Evolutionary conservation across 1,284 basidiomycete genomes (phyloP).

Genomic region (Ustilago hordei): DNA sequence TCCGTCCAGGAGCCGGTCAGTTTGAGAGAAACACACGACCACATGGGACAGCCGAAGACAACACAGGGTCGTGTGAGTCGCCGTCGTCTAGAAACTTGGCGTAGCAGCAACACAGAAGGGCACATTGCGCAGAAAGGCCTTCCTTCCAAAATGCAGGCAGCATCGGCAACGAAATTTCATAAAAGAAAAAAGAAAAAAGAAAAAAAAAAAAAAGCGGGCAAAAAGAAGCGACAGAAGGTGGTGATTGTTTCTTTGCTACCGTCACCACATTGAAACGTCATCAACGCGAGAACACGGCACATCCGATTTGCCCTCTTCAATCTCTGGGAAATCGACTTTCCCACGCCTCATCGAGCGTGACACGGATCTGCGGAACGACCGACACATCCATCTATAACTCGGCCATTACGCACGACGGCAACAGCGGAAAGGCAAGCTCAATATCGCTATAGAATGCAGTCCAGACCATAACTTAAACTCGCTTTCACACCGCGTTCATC

Average conservation of each 20-base stretch:
- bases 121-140: neutral
- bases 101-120: neutral
- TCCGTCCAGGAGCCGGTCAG: neutral
- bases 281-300: neutral
- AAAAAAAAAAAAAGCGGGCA: neutral
- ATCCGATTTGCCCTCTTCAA: neutral
- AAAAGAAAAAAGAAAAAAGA: conserved; percentile 1
- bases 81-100: conserved; percentile 1
- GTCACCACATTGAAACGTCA: neutral
- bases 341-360: no score
- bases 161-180: neutral
- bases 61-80: conserved; percentile 14
- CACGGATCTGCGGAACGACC: neutral
- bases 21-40: neutral
- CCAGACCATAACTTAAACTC: neutral
- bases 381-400: neutral
- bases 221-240: neutral
- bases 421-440: neutral
- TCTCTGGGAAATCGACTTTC: neutral
- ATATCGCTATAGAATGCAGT: conserved; percentile 19
- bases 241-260: neutral
- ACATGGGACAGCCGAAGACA: neutral
- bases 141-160: neutral
- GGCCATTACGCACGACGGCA: neutral
- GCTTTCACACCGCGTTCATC: neutral